Base-by-base conservation (phyloP, 1,139 yeast species). In the Protomyces pachydermus region DNA sequence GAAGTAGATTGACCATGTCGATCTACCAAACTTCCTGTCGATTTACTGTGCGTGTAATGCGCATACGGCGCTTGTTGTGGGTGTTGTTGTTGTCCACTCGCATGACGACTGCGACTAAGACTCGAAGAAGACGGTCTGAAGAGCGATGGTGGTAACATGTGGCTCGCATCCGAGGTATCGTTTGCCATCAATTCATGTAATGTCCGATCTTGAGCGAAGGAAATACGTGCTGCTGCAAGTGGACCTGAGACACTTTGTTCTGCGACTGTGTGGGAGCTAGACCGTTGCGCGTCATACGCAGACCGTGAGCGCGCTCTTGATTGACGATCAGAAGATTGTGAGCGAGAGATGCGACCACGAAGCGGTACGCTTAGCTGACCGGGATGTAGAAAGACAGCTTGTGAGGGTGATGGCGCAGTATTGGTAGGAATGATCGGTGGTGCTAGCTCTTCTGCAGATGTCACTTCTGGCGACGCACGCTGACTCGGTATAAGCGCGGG, bases 151-250 rank as follows among this genome's bases (percentile, higher is more conserved):
- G 25, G 20, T 4, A 28, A 42, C 23, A 42, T 18, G 9, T 20
- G 16, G 16, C 12, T n/a, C 23, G 25, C 23, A 20, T 18, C 48
- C 1, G 5, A 18, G 12, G 20, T 10, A 4, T 4, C 20, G 2
- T 42, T 10, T n/a, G 48, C 25, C 20, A 20, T n/a, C 9, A 20
- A 16, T 16, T 42, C 62, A 42, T 58, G 62, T 5, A 55, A 42
- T 51, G 53, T 56, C 16, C 62, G 34, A 35, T 58, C 62, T 25
- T 58, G 62, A 12, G 62, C 62, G 23, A 58, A 58, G 35, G 56
- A 51, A 32, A 58, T 51, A 34, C 62, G 56, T 5, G 62, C 62
- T 14, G 62, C 62, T 14, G 10, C 32, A 12, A 58, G 42, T 8
- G 62, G 52, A 1, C 56, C 48, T 12, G 48, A 42, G 48, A 20